Conservation (phyloP, 352 stramenopile species). For the Achlya hypogyna region DNA sequence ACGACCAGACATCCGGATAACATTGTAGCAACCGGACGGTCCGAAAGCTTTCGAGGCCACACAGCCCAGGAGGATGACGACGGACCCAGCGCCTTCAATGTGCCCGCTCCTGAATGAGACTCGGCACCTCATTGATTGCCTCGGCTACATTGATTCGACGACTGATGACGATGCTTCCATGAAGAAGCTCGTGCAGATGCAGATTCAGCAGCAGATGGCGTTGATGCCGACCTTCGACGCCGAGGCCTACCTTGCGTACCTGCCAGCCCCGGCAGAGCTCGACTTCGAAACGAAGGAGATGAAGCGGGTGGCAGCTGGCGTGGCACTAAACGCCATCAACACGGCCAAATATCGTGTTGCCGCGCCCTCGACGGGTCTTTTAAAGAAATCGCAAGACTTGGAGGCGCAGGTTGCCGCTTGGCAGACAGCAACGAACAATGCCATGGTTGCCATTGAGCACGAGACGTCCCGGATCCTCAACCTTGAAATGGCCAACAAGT, state of each 20-base stretch:
- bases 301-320: conserved; percentile 54
- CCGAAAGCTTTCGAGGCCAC: background rate
- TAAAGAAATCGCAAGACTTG: conserved; percentile 26
- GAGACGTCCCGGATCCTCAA: conserved; percentile 58
- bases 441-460: conserved; percentile 47
- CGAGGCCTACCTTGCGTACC: conserved; percentile 48
- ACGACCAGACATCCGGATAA: conserved; percentile 5
- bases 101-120: conserved; percentile 53
- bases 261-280: conserved; percentile 47
- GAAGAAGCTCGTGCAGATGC: conserved; percentile 28
- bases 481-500: conserved; percentile 66
- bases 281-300: conserved; percentile 56
- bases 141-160: conserved; percentile 68
- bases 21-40: background rate
- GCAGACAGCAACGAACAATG: conserved; percentile 38
- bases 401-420: conserved; percentile 38
- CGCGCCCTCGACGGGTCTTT: background rate
- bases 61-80: conserved; percentile 1
- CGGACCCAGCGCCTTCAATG: conserved; percentile 28
- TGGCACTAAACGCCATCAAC: conserved; percentile 61
- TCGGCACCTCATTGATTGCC: conserved; percentile 55
- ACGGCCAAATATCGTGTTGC: conserved; percentile 55
- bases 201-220: conserved; percentile 49
- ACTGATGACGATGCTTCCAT: conserved; percentile 30
- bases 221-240: conserved; percentile 59